These are phyloP conservation scores for Monascus ruber DNA, from an alignment of 2,329 filamentous ascomycete species.

Conservation along the genomic window DNA sequence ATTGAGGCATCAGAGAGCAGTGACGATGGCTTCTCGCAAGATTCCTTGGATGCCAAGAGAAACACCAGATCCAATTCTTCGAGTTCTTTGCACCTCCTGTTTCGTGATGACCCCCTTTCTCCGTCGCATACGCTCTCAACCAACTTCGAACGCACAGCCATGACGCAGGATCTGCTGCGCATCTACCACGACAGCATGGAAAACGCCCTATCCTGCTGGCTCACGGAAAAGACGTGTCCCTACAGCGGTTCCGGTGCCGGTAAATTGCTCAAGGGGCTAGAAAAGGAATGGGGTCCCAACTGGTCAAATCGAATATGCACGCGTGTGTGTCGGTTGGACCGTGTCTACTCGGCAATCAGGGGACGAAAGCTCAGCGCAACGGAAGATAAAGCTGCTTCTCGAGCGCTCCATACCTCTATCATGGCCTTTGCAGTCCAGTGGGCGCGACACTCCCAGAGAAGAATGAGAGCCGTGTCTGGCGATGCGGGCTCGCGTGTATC, in stretches of 20 bases:
- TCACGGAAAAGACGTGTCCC: slow-evolving; percentile 35
- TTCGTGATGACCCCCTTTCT: slow-evolving; percentile 3
- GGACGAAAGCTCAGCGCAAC: slow-evolving; percentile 23
- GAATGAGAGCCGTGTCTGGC: slow-evolving; percentile 19
- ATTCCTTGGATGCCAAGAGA: too few species aligned
- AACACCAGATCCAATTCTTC: background rate
- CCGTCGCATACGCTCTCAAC: slow-evolving; percentile 17
- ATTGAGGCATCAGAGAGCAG: too few species aligned
- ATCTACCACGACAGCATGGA: slow-evolving; percentile 37
- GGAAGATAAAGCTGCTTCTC: slow-evolving; percentile 29
- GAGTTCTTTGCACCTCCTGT: background rate
- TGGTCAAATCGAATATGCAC: slow-evolving; percentile 35
- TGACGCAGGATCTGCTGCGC: slow-evolving; percentile 29
- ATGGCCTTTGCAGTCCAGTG: slow-evolving; percentile 36
- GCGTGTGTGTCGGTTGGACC: slow-evolving; percentile 32
- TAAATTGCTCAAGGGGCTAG: slow-evolving; percentile 5
- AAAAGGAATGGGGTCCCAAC: slow-evolving; percentile 24
- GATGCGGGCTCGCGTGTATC: too few species aligned
- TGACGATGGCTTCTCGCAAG: too few species aligned
- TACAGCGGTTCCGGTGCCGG: slow-evolving; percentile 18
- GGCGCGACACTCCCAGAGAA: slow-evolving; percentile 13
- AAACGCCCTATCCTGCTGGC: slow-evolving; percentile 33
- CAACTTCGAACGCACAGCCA: slow-evolving; percentile 21
- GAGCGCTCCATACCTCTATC: slow-evolving; percentile 31
- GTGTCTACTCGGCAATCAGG: slow-evolving; percentile 23